phyloP scores from a whole-genome alignment of 2,329 filamentous ascomycete genomes.

The Microascus cirrosus region DNA sequence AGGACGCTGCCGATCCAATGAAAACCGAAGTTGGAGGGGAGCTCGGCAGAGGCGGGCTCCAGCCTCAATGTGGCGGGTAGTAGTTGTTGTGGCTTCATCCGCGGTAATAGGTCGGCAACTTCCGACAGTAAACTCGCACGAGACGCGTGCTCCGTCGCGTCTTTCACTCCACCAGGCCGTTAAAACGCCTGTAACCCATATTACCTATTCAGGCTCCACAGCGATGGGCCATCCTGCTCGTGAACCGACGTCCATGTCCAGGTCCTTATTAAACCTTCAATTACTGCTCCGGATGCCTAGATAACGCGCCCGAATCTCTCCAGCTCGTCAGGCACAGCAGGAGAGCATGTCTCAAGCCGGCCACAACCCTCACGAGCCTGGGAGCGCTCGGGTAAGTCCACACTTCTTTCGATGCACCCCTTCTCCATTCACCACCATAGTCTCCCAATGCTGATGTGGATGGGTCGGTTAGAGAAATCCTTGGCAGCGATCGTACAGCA shows the following conservation, averaged over 20 bases:
- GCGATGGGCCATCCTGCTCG: neutral
- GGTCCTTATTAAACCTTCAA: neutral
- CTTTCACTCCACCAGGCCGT: neutral
- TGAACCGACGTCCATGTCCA: neutral
- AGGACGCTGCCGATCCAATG: neutral
- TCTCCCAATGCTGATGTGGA: neutral
- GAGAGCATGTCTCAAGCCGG: neutral
- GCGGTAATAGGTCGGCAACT: neutral
- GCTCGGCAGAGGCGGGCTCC: neutral
- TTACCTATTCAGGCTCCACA: neutral
- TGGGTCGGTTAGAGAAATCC: neutral
- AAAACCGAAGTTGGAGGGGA: neutral
- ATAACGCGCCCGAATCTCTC: neutral
- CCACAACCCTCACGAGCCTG: neutral
- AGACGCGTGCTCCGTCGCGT: neutral
- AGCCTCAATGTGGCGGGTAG: neutral
- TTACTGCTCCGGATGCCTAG: neutral
- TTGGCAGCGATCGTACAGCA: conserved; percentile 45
- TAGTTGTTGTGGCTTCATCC: no score
- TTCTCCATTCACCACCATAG: neutral
- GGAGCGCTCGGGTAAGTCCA: neutral
- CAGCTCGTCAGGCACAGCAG: neutral
- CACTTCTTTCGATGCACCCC: neutral
- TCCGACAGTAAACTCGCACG: neutral
- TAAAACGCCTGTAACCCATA: neutral